Base-by-base conservation (phyloP, 495 filamentous ascomycete species). In the Terfezia claveryi region DNA sequence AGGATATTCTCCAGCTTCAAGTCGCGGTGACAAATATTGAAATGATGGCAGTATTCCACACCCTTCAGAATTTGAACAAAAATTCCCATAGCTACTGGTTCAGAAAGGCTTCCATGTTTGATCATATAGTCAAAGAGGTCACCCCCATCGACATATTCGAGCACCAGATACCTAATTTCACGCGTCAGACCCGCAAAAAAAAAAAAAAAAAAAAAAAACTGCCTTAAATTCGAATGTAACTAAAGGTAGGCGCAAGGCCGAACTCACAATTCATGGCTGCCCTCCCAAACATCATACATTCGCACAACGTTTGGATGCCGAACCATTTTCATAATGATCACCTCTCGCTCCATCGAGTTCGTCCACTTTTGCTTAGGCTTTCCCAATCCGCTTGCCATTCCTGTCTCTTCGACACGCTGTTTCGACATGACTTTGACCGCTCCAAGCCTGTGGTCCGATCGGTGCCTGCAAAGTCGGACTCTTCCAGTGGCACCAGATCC, bases 1-100 rank as follows among this genome's bases (percentile, higher is more conserved):
- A 99, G 72, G 41, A 98, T 94, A 61, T 99, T 99, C 68, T 99
- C 91, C 0, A 87, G 91, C 69, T 99, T 99, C 37, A 99, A 70
- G 58, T 99, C 91, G 27, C 91, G 82, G 63, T 99, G 91, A 66
- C 87, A 92, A 57, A 99, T 94, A 61, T 85, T 81, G 70, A 95
- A 81, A 6, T 82, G 78, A 67, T 99, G 92, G 59, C 86, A 88
- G 69, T 92, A 94, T 8, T 85, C 80, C 36, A 99, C 72, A 0
- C 82, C 92, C n/a, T 82, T 80, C 59, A 96, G 80, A 23, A 99
- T 83, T 68, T 99, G 91, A 20, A 88, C 83, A 64, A 94, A 95
- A 55, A 87, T 77, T 59, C 74, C 81, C 41, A 95, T 75, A 5
- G 83, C 83, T 63, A 92, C 84, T 51, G 77, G 72, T 67, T 96